Percentiles rank a stretch among this genome's conserved stretches.
Conservation (phyloP, 306 rosid genomes). For the Alnus rubra region DNA sequence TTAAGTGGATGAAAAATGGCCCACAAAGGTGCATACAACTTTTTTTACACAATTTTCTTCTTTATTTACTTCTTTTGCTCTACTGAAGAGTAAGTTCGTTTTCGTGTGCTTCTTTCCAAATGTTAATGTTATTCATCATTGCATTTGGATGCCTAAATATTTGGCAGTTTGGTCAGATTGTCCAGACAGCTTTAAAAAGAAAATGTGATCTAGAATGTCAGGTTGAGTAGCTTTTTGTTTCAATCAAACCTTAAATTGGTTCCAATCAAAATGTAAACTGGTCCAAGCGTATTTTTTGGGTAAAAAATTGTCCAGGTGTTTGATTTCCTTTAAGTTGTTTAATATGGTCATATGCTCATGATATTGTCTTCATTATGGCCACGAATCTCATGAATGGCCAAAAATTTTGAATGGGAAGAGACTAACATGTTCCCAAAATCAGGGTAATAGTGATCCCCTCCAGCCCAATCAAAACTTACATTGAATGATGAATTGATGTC, state of each 20-base stretch:
- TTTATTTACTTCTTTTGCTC: background rate
- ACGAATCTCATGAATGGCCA: background rate
- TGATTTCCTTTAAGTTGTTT: background rate
- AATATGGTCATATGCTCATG: background rate
- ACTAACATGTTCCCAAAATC: conserved; percentile 1
- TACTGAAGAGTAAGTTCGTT: background rate
- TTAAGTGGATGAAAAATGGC: background rate
- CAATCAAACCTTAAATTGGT: background rate
- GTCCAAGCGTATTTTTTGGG: background rate
- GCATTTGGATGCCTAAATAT: background rate
- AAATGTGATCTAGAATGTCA: background rate
- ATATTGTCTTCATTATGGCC: background rate
- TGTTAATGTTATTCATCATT: background rate
- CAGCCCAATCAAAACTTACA: background rate
- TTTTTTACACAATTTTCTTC: background rate
- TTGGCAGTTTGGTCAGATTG: background rate
- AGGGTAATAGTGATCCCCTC: background rate
- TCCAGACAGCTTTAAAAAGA: background rate
- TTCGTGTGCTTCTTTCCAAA: background rate
- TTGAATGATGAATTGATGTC: background rate
- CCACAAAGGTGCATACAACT: background rate
- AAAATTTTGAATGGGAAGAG: too few relatives aligned
- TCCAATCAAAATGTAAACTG: background rate
- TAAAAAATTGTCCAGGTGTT: background rate
- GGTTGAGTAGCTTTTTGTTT: background rate